These are phyloP conservation scores for Aspergillus sparsus DNA, from an alignment of 495 filamentous ascomycete genomes.

Conservation along the genomic window DNA sequence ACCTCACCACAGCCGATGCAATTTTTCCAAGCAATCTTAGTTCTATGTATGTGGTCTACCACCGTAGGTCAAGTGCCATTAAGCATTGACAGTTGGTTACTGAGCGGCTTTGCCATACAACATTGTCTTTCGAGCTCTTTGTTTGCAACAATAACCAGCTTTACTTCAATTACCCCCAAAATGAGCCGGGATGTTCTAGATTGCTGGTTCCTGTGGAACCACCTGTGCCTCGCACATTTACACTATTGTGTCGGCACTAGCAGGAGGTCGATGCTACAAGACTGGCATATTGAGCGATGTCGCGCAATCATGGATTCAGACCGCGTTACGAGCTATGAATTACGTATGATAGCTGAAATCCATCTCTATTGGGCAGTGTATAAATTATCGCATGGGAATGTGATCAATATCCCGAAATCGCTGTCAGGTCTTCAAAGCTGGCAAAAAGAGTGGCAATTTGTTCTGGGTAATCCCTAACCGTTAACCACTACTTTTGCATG, in stretches of 20 bases:
- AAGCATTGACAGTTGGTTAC: conserved; percentile 50
- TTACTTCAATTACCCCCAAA: conserved; percentile 15
- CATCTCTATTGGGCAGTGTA: conserved; percentile 50
- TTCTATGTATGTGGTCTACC: conserved; percentile 50
- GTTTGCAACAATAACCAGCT: conserved; percentile 29
- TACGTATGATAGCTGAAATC: conserved; percentile 49
- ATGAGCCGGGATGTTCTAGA: conserved; percentile 26
- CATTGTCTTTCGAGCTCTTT: conserved; percentile 42
- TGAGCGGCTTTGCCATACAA: conserved; percentile 49
- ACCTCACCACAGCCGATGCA: conserved; percentile 42
- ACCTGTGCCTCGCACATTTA: conserved; percentile 47
- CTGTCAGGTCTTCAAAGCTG: conserved; percentile 39
- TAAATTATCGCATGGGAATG: conserved; percentile 26
- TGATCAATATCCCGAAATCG: conserved; percentile 36
- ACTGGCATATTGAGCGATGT: conserved; percentile 42
- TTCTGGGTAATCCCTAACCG: conserved; percentile 37
- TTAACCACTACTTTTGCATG: no score
- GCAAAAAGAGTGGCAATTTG: conserved; percentile 42
- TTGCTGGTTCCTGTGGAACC: conserved; percentile 47
- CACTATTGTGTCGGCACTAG: conserved; percentile 51
- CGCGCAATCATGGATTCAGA: conserved; percentile 38
- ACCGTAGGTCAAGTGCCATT: conserved; percentile 49
- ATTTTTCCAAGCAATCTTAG: conserved; percentile 47
- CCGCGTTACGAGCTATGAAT: conserved; percentile 46
- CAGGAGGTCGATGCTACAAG: conserved; percentile 38